phyloP scores from a whole-genome alignment of 2,329 filamentous ascomycete species.

The Penicillium capsulatum region DNA sequence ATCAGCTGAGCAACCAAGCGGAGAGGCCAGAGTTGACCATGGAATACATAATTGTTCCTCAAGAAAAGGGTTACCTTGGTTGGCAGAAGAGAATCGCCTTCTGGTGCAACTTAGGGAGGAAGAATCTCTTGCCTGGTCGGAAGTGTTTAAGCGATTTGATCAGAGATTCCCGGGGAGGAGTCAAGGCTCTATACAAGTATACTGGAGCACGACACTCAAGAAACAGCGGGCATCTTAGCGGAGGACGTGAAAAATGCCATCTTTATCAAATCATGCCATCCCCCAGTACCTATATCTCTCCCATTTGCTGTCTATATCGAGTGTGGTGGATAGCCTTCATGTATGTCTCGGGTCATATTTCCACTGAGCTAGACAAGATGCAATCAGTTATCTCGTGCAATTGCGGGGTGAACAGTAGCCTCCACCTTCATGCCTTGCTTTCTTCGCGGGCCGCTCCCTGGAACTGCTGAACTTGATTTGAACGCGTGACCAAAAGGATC shows the following conservation, averaged over 20 bases:
- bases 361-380: too few relatives aligned
- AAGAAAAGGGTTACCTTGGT: slow-evolving; percentile 1
- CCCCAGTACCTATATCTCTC: neutral
- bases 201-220: slow-evolving; percentile 15
- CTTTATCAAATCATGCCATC: slow-evolving; percentile 3
- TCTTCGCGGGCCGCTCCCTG: neutral
- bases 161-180: slow-evolving; percentile 12
- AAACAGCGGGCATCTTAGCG: slow-evolving; percentile 6
- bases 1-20: neutral
- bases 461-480: neutral
- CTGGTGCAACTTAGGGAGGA: slow-evolving; percentile 3
- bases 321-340: neutral
- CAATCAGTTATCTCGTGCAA: neutral
- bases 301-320: slow-evolving; percentile 1
- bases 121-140: neutral
- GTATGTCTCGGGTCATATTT: neutral
- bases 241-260: slow-evolving; percentile 1
- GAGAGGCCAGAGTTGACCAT: neutral
- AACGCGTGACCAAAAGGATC: neutral
- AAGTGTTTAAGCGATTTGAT: slow-evolving; percentile 1
- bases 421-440: neutral
- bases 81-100: slow-evolving; percentile 1
- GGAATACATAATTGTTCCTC: neutral
- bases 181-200: slow-evolving; percentile 14
- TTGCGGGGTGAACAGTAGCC: neutral